Percentiles rank a stretch among this genome's conserved stretches.
Evolutionary conservation across 1,284 basidiomycete species (phyloP).

Genomic region (Sporisorium sorghi): DNA sequence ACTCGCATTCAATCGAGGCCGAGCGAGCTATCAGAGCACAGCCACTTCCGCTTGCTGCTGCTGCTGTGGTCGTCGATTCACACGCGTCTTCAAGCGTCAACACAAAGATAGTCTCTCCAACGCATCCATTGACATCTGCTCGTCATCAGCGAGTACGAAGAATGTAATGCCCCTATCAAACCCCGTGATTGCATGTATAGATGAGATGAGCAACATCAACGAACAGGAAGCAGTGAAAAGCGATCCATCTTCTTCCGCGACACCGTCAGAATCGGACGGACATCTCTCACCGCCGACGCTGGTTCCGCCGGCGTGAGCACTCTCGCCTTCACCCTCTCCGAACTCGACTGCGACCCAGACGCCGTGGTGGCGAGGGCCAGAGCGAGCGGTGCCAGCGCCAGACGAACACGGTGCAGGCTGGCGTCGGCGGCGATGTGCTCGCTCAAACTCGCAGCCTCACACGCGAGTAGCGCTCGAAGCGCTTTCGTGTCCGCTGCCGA

Average conservation of each 20-base stretch:
- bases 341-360: neutral
- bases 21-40: neutral
- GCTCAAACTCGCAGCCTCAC: conserved; percentile 17
- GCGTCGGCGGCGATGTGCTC: conserved; percentile 9
- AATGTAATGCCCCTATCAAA: neutral
- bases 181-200: neutral
- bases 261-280: conserved; percentile 20
- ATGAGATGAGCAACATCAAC: conserved; percentile 1
- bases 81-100: conserved; percentile 20
- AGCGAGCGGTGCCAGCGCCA: conserved; percentile 24
- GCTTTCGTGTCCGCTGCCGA: conserved; percentile 14
- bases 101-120: neutral
- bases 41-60: neutral
- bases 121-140: neutral
- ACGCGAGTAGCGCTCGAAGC: conserved; percentile 15
- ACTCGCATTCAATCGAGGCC: neutral
- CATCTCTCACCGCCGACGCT: conserved; percentile 20
- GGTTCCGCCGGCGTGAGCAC: conserved; percentile 28
- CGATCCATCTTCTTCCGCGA: conserved; percentile 27
- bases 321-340: neutral
- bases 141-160: neutral
- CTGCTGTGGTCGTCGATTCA: neutral
- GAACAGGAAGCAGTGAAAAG: conserved; percentile 32
- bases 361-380: conserved; percentile 29
- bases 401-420: conserved; percentile 24